These are phyloP conservation scores for Rhizomucor pusillus DNA, from an alignment of 371 early-diverging fungal species.

Conservation along the genomic window DNA sequence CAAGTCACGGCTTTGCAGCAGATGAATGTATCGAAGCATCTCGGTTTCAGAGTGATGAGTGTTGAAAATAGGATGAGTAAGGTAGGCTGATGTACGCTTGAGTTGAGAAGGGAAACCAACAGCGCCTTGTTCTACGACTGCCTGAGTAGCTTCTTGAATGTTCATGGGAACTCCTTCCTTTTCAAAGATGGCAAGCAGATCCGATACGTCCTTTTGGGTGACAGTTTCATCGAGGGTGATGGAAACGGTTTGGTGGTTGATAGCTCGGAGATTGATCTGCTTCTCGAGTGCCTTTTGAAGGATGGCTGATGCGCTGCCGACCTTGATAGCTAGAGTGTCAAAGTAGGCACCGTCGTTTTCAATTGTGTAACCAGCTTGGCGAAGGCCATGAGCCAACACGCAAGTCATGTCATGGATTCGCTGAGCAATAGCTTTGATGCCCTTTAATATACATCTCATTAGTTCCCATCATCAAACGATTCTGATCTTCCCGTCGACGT, in stretches of 20 bases:
- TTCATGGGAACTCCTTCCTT: constrained; percentile 50
- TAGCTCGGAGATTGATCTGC: constrained; percentile 85
- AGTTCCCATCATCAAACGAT: constrained; percentile 1
- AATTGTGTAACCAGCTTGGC: constrained; percentile 64
- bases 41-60: constrained; percentile 98
- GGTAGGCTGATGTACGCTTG: constrained; percentile 69
- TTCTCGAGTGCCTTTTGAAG: constrained; percentile 68
- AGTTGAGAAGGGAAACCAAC: constrained; percentile 64
- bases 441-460: constrained; percentile 26
- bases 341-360: constrained; percentile 83
- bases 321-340: constrained; percentile 88
- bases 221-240: constrained; percentile 93
- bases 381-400: constrained; percentile 76
- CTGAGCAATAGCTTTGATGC: constrained; percentile 85
- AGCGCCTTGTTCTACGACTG: constrained; percentile 33
- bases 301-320: constrained; percentile 61
- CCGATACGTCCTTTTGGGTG: constrained; percentile 72
- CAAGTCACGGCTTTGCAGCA: constrained; percentile 93
- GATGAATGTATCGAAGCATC: constrained; percentile 92
- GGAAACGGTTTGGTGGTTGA: constrained; percentile 73
- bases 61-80: constrained; percentile 92
- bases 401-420: constrained; percentile 88
- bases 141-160: constrained; percentile 41
- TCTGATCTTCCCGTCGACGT: constrained; percentile 3
- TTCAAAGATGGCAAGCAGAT: constrained; percentile 72